Evolutionary conservation across 2,329 filamentous ascomycete genomes (phyloP).

Genomic region (Neurospora crassa): DNA sequence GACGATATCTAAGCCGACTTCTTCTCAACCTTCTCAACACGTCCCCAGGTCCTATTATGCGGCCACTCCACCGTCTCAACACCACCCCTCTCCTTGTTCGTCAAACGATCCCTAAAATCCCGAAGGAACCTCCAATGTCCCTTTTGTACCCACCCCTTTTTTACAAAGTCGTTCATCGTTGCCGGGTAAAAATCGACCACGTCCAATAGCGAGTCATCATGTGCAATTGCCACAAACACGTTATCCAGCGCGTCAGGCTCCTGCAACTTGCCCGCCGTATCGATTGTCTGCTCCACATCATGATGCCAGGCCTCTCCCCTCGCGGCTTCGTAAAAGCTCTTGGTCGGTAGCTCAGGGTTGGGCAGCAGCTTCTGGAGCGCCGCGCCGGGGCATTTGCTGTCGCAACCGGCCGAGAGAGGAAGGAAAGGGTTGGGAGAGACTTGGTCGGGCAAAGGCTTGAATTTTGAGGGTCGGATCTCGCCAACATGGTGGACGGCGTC

Average conservation of each 20-base stretch:
- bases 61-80: background rate
- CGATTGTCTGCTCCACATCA: slow-evolving; percentile 23
- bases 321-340: slow-evolving; percentile 24
- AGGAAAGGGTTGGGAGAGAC: slow-evolving; percentile 31
- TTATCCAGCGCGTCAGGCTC: slow-evolving; percentile 34
- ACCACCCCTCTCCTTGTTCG: slow-evolving; percentile 16
- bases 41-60: background rate
- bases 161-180: slow-evolving; percentile 34
- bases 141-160: slow-evolving; percentile 35
- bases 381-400: slow-evolving; percentile 2
- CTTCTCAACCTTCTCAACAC: background rate
- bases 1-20: background rate
- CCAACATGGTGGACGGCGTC: slow-evolving; percentile 33
- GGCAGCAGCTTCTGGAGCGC: slow-evolving; percentile 9
- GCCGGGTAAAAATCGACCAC: slow-evolving; percentile 40
- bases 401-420: background rate
- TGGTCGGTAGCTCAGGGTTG: slow-evolving; percentile 7
- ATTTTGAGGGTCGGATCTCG: slow-evolving; percentile 25
- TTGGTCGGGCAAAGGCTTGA: slow-evolving; percentile 24
- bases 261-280: slow-evolving; percentile 34
- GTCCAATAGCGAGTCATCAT: slow-evolving; percentile 33
- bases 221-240: slow-evolving; percentile 36
- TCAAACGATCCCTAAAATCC: slow-evolving; percentile 36
- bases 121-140: slow-evolving; percentile 39
- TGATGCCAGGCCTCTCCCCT: slow-evolving; percentile 12